Evolutionary conservation across 148 eudicot genomes (phyloP).

Genomic region (Vaccinium darrowii): DNA sequence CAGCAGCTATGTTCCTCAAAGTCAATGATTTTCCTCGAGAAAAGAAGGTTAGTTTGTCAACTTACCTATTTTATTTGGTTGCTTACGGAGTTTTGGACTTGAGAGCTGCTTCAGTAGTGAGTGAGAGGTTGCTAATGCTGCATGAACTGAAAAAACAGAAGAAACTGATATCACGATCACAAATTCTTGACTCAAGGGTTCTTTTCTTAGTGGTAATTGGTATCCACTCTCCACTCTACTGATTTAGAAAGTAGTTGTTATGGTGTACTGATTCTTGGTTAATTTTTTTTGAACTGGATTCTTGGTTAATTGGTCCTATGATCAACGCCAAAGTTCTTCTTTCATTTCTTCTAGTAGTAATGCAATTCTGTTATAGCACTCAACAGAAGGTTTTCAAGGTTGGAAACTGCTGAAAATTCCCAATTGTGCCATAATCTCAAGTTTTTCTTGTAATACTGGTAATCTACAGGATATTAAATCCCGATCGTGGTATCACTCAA

Average conservation of each 20-base stretch:
- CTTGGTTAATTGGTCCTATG: not conserved
- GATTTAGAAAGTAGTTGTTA: not conserved
- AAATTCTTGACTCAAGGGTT: not conserved
- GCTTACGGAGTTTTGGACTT: not conserved
- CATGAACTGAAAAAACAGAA: not conserved
- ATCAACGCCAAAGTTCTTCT: not conserved
- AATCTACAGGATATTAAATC: not conserved
- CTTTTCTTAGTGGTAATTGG: not conserved
- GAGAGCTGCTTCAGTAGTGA: not conserved
- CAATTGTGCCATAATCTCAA: not conserved
- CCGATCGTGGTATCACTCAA: not conserved
- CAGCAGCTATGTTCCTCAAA: constrained; percentile 82
- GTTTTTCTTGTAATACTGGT: not conserved
- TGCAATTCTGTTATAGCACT: not conserved
- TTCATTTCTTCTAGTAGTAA: not conserved
- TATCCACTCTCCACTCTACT: not conserved
- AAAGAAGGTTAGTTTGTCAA: constrained; percentile 48
- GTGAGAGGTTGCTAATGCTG: not conserved
- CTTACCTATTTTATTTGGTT: not conserved
- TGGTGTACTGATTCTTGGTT: not conserved
- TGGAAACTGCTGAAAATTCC: not conserved
- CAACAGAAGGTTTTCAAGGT: not conserved
- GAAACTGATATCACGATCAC: not conserved
- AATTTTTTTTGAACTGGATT: not conserved
- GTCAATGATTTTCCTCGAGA: constrained; percentile 57